Conservation (phyloP, 306 rosid genomes). For the Fagus sylvatica region DNA sequence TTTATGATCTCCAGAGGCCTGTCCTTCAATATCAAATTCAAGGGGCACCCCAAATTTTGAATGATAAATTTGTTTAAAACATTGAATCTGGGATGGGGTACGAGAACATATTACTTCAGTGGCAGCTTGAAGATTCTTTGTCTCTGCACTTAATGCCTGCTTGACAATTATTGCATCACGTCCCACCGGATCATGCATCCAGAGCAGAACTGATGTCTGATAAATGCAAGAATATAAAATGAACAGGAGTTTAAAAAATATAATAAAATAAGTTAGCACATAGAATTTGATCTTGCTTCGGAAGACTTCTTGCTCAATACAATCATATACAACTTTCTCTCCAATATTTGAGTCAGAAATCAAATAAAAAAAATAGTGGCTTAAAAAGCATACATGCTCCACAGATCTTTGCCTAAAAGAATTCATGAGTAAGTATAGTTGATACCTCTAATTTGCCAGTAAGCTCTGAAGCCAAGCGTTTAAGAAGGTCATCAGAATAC, state of each 20-base stretch:
- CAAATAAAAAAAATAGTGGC: background rate
- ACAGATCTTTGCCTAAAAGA: background rate
- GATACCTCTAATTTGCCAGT: constrained; percentile 66
- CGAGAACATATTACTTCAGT: constrained; percentile 84
- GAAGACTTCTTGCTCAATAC: background rate
- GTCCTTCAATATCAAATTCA: constrained; percentile 58
- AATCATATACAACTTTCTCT: background rate
- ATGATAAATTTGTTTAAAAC: constrained; percentile 62
- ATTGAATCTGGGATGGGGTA: constrained; percentile 68
- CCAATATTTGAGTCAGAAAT: background rate
- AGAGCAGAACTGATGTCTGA: constrained; percentile 68
- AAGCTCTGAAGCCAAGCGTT: constrained; percentile 69
- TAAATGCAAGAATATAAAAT: constrained; percentile 4
- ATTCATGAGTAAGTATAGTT: background rate
- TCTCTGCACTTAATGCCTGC: constrained; percentile 31
- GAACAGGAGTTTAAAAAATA: background rate
- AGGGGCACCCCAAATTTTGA: constrained; percentile 42
- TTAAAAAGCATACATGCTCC: background rate
- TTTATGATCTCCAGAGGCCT: constrained; percentile 62
- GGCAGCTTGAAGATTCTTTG: constrained; percentile 50
- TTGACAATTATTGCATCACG: constrained; percentile 59
- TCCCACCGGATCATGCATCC: constrained; percentile 82
- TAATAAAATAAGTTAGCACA: background rate
- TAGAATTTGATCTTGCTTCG: background rate
- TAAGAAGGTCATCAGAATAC: constrained; percentile 58